Base-by-base conservation (phyloP, 2,329 filamentous ascomycete species). In the Pezizomycotina sp. region DNA sequence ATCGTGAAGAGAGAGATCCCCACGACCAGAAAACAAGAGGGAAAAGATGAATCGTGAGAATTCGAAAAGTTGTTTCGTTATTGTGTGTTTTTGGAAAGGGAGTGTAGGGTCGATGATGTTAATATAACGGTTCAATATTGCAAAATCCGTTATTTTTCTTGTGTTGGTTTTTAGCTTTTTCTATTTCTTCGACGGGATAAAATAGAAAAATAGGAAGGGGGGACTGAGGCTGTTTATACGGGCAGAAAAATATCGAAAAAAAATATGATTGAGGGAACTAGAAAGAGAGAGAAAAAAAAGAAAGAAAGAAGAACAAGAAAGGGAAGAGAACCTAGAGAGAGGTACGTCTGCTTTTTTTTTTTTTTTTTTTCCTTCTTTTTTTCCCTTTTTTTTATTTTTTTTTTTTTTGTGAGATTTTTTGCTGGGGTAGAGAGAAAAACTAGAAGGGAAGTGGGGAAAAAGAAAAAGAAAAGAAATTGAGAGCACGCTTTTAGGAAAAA, bases 281-380 rank as follows among this genome's bases (percentile, higher is more conserved):
- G 16, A 33, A 25, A 20, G 16, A 27, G 14, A 23, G 32, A 37
- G 41, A 12, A 22, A 23, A 30, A 28, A 30, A 34, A 29, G 24
- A 27, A 30, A 34, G 22, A 26, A 43, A 36, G 31, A 35, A 27
- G 25, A 27, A 24, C 24, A 21, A 38, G 15, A 27, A 34, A 42
- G 37, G 33, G 27, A 22, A 38, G 23, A 30, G 36, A 27, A 38
- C 28, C 34, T 31, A n/a, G 6, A 8, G 13, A 15, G 7, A 6
- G 27, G 27, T 13, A 29, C 8, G 12, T 22, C 10, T 22, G 6
- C 10, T 6, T 14, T 29, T 20, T 25, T 15, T 26, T 27, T 34
- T 12, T 23, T n/a, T 27, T 20, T 20, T 7, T 12, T 25, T 33
- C 27, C 16, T 34, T 27, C n/a, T 7, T 8, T 19, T 30, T 21